phyloP scores from a whole-genome alignment of 2,329 filamentous ascomycete genomes.

The Pseudopithomyces maydicus region DNA sequence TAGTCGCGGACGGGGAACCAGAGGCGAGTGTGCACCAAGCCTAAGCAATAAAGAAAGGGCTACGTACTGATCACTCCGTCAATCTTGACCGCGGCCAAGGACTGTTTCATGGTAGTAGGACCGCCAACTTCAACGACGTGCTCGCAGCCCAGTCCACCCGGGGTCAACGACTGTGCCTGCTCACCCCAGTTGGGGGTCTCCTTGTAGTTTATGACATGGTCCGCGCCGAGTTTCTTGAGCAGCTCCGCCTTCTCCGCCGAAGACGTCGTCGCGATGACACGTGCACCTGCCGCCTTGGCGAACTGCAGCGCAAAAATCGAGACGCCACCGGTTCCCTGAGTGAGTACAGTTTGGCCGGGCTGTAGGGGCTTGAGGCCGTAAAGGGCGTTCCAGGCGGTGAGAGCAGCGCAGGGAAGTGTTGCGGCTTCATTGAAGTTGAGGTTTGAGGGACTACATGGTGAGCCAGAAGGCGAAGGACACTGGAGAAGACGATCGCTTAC shows the following conservation, averaged over 20 bases:
- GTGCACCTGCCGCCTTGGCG: conserved; percentile 59
- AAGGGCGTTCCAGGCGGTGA: conserved; percentile 59
- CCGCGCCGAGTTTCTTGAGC: conserved; percentile 59
- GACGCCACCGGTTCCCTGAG: conserved; percentile 74
- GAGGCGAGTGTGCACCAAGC: neutral
- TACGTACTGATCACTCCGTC: conserved; percentile 53
- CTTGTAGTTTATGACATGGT: conserved; percentile 64
- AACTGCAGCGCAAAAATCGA: conserved; percentile 68
- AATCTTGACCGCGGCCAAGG: conserved; percentile 57
- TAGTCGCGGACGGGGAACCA: neutral
- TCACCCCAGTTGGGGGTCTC: conserved; percentile 60
- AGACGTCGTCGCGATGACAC: conserved; percentile 63
- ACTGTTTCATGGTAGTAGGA: conserved; percentile 60
- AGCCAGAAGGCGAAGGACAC: neutral
- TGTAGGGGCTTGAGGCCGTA: conserved; percentile 53
- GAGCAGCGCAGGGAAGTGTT: conserved; percentile 53
- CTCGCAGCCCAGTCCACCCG: conserved; percentile 61
- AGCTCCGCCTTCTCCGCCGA: conserved; percentile 54
- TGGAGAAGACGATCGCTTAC: neutral
- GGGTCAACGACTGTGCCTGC: conserved; percentile 57
- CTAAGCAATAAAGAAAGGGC: too few species aligned
- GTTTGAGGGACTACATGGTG: conserved; percentile 63
- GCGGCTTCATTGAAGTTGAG: conserved; percentile 54
- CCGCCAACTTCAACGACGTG: conserved; percentile 71
- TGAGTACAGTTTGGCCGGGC: conserved; percentile 59